These are phyloP conservation scores for Sporothrix luriei DNA, from an alignment of 2,329 filamentous ascomycete genomes.

Conservation along the genomic window DNA sequence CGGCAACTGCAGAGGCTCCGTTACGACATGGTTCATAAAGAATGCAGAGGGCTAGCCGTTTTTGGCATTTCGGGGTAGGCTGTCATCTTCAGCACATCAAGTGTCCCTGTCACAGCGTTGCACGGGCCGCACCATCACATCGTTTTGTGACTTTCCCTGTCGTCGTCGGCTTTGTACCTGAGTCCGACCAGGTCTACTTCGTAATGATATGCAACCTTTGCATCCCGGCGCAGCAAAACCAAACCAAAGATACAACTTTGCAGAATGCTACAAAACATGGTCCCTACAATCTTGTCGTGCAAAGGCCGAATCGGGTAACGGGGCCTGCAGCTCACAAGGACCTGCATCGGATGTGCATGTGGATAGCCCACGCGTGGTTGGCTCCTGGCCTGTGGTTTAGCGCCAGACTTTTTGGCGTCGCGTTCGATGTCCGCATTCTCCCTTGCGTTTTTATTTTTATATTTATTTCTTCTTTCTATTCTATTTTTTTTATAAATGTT, in stretches of 20 bases:
- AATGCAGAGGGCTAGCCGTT: not conserved
- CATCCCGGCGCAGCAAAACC: not conserved
- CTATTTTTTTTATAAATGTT: not conserved
- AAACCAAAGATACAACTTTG: not conserved
- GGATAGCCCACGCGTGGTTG: not conserved
- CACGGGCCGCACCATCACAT: conserved; percentile 1
- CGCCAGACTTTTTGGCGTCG: conserved; percentile 14
- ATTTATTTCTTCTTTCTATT: not conserved
- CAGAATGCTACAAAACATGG: not conserved
- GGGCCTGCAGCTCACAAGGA: conserved; percentile 15
- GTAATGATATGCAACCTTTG: no score
- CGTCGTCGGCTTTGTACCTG: not conserved
- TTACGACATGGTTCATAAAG: not conserved
- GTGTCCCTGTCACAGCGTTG: conserved; percentile 1
- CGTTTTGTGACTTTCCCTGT: not conserved
- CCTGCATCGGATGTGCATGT: conserved; percentile 17
- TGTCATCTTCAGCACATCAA: conserved; percentile 5
- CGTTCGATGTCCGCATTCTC: not conserved
- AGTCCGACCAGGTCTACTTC: not conserved
- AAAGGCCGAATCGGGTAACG: not conserved
- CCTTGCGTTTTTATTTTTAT: not conserved
- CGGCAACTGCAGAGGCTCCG: no score
- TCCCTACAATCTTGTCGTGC: not conserved
- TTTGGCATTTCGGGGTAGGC: not conserved
- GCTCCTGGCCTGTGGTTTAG: conserved; percentile 25